These are phyloP conservation scores for Volvariella surrecta DNA, from an alignment of 1,284 basidiomycete species.

Conservation along the genomic window DNA sequence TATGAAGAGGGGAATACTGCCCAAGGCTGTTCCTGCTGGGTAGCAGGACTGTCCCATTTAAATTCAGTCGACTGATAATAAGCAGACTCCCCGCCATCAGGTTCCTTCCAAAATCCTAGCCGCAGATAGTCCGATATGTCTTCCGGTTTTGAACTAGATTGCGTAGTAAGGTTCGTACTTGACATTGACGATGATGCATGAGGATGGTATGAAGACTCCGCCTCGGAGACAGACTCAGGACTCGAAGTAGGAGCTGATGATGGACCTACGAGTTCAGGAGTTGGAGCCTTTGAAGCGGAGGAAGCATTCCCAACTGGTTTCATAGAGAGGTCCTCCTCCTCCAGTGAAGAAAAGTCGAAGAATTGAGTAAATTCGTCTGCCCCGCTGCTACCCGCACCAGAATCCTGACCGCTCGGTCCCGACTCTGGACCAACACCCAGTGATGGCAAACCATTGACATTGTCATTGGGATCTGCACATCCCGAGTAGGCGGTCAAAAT, in stretches of 20 bases:
- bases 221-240: slow-evolving; percentile 64
- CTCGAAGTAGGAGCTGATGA: slow-evolving; percentile 69
- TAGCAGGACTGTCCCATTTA: slow-evolving; percentile 69
- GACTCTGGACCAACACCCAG: slow-evolving; percentile 24
- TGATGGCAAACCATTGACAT: slow-evolving; percentile 23
- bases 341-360: slow-evolving; percentile 54
- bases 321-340: slow-evolving; percentile 41
- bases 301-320: too few species aligned
- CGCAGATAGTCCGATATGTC: slow-evolving; percentile 46
- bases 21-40: slow-evolving; percentile 60
- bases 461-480: slow-evolving; percentile 21
- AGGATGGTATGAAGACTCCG: slow-evolving; percentile 31
- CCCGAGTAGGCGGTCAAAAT: slow-evolving; percentile 38
- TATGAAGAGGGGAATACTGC: slow-evolving; percentile 51
- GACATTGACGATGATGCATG: slow-evolving; percentile 15
- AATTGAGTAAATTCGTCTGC: slow-evolving; percentile 45
- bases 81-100: slow-evolving; percentile 66
- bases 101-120: slow-evolving; percentile 55
- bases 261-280: slow-evolving; percentile 54
- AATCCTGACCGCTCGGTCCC: slow-evolving; percentile 17
- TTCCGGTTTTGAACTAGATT: slow-evolving; percentile 33
- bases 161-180: slow-evolving; percentile 8
- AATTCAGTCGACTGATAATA: slow-evolving; percentile 57
- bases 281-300: slow-evolving; percentile 50
- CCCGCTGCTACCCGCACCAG: slow-evolving; percentile 25